Conservation (phyloP, 2,329 filamentous ascomycete genomes). For the Fusarium drepaniforme region DNA sequence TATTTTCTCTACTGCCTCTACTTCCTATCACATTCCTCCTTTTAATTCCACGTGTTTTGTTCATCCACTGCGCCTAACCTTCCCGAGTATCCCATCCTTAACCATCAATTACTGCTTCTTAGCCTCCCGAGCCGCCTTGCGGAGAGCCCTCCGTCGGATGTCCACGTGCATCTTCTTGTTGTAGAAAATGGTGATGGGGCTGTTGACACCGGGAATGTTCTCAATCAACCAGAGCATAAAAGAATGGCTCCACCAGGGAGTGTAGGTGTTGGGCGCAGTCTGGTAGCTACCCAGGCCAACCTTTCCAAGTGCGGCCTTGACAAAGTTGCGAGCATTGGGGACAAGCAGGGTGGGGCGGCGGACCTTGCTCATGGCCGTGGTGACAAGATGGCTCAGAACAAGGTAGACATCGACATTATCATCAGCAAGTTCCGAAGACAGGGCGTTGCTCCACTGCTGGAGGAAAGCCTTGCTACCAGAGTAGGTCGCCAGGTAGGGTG, state of each 20-base stretch:
- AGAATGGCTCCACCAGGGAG: slow-evolving; percentile 93
- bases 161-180: slow-evolving; percentile 81
- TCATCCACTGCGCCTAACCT: neutral
- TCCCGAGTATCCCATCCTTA: neutral
- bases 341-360: slow-evolving; percentile 82
- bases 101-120: slow-evolving; percentile 68
- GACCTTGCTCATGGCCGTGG: slow-evolving; percentile 97
- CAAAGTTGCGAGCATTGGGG: slow-evolving; percentile 86
- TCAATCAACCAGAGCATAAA: slow-evolving; percentile 87
- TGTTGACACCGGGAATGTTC: slow-evolving; percentile 65
- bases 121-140: slow-evolving; percentile 84
- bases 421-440: slow-evolving; percentile 84
- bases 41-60: neutral
- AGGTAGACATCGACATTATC: slow-evolving; percentile 91
- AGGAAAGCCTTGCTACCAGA: slow-evolving; percentile 98
- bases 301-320: slow-evolving; percentile 81
- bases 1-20: neutral
- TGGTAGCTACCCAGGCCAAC: slow-evolving; percentile 86
- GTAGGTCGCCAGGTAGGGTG: slow-evolving; percentile 93
- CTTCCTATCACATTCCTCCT: slow-evolving; percentile 1
- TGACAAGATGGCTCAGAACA: slow-evolving; percentile 92
- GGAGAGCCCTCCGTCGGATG: slow-evolving; percentile 85
- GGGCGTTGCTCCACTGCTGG: slow-evolving; percentile 92
- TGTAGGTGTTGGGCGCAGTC: slow-evolving; percentile 84
- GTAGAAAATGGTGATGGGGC: slow-evolving; percentile 59